Conservation (phyloP, 164 flowering plant genomes). For the Chimonanthus praecox region DNA sequence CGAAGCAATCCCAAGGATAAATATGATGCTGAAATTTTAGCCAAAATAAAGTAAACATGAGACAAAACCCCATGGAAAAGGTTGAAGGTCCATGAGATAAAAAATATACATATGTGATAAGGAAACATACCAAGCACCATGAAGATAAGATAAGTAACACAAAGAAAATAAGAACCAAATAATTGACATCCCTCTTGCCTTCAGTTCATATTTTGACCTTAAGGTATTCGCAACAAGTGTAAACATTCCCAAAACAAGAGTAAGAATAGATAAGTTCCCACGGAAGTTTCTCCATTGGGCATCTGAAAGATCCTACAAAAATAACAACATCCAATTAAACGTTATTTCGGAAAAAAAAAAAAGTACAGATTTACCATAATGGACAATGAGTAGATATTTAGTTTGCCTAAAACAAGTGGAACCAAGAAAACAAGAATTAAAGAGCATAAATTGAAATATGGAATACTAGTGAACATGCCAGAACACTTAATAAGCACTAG, state of each 20-base stretch:
- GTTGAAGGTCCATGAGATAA: not conserved
- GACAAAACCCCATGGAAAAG: not conserved
- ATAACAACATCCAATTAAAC: not conserved
- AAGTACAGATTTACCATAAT: not conserved
- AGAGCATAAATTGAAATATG: not conserved
- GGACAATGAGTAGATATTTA: not conserved
- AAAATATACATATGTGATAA: not conserved
- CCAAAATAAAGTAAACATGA: not conserved
- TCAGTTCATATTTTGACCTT: conserved; percentile 39
- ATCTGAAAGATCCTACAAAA: conserved; percentile 77
- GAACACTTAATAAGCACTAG: not conserved
- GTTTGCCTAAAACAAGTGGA: not conserved
- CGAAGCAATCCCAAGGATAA: conserved; percentile 63
- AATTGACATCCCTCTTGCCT: conserved; percentile 69
- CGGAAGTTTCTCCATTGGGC: conserved; percentile 97
- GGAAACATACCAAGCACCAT: conserved; percentile 75
- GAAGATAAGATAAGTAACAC: conserved; percentile 66
- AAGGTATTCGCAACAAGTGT: conserved; percentile 43
- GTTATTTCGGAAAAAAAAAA: not conserved
- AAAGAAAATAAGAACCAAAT: conserved; percentile 76
- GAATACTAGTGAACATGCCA: not conserved
- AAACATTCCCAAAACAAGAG: conserved; percentile 58
- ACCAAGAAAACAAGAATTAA: not conserved
- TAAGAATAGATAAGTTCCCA: conserved; percentile 66
- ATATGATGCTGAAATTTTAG: conserved; percentile 51